A percentile compares a stretch with the other conserved stretches of the same genome.
These are phyloP conservation scores for Backusella sp. DNA, from an alignment of 192 early-diverging fungal species.

Conservation along the genomic window DNA sequence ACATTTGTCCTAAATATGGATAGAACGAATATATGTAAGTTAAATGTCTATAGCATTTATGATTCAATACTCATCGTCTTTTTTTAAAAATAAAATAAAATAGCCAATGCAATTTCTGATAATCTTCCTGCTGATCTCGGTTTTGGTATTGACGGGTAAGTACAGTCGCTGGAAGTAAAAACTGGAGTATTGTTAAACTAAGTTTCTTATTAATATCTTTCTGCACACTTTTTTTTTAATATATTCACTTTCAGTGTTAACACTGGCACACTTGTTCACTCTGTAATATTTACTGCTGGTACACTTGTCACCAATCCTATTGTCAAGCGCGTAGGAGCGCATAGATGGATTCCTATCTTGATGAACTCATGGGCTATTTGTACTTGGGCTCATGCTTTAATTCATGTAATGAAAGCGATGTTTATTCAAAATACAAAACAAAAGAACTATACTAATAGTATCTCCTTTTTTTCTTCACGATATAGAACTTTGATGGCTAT, in stretches of 20 bases:
- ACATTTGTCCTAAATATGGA: slow-evolving; percentile 31
- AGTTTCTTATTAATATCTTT: no score
- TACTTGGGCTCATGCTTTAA: slow-evolving; percentile 23
- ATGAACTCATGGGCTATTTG: slow-evolving; percentile 23
- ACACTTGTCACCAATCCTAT: slow-evolving; percentile 53
- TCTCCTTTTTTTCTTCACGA: slow-evolving; percentile 9
- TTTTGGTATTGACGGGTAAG: slow-evolving; percentile 35
- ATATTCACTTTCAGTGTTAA: slow-evolving; percentile 21
- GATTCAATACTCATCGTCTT: background rate
- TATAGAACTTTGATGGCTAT: slow-evolving; percentile 34
- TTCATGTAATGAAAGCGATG: background rate
- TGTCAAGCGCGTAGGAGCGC: slow-evolving; percentile 44
- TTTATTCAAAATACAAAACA: background rate
- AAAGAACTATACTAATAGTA: background rate
- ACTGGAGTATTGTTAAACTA: no score
- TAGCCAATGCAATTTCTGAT: slow-evolving; percentile 46
- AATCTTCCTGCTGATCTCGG: slow-evolving; percentile 43
- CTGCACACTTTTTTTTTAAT: no score
- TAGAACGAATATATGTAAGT: slow-evolving; percentile 30
- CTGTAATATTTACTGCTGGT: slow-evolving; percentile 34
- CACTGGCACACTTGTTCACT: slow-evolving; percentile 40
- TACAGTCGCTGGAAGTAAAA: no score
- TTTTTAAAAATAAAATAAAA: background rate
- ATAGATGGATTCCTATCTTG: slow-evolving; percentile 53
- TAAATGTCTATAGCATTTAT: background rate